Conservation (phyloP, 2,329 filamentous ascomycete species). For the Diplodia scrobiculata region DNA sequence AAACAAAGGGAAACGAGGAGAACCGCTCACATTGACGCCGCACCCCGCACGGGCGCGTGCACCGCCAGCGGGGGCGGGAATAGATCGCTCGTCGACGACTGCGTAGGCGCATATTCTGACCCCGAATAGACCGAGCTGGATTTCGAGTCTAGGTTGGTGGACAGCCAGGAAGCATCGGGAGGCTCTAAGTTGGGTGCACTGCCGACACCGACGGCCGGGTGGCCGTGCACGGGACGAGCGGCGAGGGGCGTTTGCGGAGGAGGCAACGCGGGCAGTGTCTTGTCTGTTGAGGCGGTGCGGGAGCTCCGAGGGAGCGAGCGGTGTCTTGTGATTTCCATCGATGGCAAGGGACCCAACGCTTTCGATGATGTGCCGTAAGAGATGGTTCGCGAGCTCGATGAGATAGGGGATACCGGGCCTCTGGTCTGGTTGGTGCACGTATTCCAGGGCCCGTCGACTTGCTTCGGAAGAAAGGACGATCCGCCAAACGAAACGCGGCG, state of each 20-base stretch:
- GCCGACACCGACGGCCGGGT: background rate
- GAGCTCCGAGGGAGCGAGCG: background rate
- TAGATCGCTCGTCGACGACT: background rate
- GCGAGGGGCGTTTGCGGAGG: background rate
- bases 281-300: background rate
- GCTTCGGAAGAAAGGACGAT: background rate
- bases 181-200: background rate
- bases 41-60: background rate
- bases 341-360: too few relatives aligned
- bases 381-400: background rate
- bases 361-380: background rate
- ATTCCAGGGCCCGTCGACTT: background rate
- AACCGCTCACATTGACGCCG: background rate
- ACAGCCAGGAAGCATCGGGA: background rate
- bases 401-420: background rate
- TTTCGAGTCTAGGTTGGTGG: background rate
- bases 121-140: background rate
- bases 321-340: too few relatives aligned
- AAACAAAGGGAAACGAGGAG: background rate
- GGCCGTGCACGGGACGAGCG: background rate
- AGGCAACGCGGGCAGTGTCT: background rate
- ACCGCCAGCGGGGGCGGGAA: background rate
- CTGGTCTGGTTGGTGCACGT: background rate
- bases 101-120: background rate
- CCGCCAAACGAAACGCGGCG: slow-evolving; percentile 11